Conservation (phyloP, 768 basidiomycete species). For the Chalciporus pseudorubinellus region DNA sequence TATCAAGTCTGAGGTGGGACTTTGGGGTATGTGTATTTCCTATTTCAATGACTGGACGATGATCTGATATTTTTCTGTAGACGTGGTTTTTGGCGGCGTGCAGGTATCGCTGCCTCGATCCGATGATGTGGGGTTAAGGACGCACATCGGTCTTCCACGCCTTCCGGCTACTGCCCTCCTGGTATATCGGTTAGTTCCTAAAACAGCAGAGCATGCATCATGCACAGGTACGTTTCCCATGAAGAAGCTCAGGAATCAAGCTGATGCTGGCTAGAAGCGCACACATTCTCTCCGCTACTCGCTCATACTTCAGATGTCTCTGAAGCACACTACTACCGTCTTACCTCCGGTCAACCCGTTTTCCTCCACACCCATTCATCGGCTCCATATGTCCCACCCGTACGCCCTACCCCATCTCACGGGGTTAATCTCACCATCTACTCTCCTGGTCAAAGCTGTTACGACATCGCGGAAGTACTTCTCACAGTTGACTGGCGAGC, state of each 20-base stretch:
- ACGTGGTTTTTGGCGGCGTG: conserved; percentile 35
- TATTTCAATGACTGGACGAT: neutral
- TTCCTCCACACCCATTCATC: conserved; percentile 64
- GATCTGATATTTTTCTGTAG: conserved; percentile 33
- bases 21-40: conserved; percentile 40
- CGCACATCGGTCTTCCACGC: conserved; percentile 50
- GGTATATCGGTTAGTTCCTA: conserved; percentile 56
- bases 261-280: conserved; percentile 37
- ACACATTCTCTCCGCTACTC: conserved; percentile 63
- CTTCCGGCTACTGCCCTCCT: conserved; percentile 60
- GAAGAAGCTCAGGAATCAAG: neutral
- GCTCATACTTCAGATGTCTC: conserved; percentile 54
- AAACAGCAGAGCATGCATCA: conserved; percentile 8
- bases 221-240: conserved; percentile 30
- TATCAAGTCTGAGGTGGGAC: conserved; percentile 33
- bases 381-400: conserved; percentile 57
- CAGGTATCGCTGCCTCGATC: conserved; percentile 34
- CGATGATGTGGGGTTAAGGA: conserved; percentile 35
- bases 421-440: conserved; percentile 60
- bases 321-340: conserved; percentile 70
- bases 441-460: conserved; percentile 53
- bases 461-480: conserved; percentile 34
- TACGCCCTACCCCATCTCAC: conserved; percentile 11
- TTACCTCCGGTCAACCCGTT: conserved; percentile 31
- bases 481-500: conserved; percentile 70